phyloP scores from a whole-genome alignment of 73 alveolate genomes.

The Tetrahymena elliotti region DNA sequence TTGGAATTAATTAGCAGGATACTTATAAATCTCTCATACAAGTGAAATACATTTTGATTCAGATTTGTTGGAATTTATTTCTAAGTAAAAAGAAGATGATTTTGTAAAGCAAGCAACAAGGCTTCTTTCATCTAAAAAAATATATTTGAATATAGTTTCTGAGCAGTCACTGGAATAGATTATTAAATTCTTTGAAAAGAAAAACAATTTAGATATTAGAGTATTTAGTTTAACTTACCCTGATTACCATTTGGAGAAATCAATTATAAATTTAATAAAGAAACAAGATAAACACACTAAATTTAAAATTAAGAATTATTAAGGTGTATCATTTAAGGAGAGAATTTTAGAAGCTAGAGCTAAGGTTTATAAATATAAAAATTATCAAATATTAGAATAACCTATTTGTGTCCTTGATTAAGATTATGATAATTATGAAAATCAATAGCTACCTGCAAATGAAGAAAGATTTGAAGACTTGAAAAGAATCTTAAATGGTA shows the following conservation, averaged over 20 bases:
- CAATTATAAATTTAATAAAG: not conserved
- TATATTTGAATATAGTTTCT: not conserved
- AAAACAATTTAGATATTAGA: not conserved
- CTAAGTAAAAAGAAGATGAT: not conserved
- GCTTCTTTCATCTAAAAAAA: not conserved
- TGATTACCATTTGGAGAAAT: not conserved
- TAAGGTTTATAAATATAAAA: not conserved
- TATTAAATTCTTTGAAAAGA: not conserved
- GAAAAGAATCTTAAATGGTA: not conserved
- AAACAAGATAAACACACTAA: not conserved
- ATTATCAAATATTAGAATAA: not conserved
- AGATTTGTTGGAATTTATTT: not conserved
- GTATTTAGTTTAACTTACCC: not conserved
- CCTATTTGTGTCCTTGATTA: not conserved
- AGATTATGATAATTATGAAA: not conserved
- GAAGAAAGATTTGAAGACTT: not conserved
- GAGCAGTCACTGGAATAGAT: not conserved
- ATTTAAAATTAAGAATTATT: not conserved
- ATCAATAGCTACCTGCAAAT: not conserved
- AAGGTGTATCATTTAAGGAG: not conserved
- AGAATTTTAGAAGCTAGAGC: not conserved
- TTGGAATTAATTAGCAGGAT: not conserved
- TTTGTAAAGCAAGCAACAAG: not conserved
- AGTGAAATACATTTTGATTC: not conserved
- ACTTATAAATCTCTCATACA: not conserved